Base-by-base conservation (phyloP, 2,329 filamentous ascomycete genomes). In the Dichotomopilus funicola region DNA sequence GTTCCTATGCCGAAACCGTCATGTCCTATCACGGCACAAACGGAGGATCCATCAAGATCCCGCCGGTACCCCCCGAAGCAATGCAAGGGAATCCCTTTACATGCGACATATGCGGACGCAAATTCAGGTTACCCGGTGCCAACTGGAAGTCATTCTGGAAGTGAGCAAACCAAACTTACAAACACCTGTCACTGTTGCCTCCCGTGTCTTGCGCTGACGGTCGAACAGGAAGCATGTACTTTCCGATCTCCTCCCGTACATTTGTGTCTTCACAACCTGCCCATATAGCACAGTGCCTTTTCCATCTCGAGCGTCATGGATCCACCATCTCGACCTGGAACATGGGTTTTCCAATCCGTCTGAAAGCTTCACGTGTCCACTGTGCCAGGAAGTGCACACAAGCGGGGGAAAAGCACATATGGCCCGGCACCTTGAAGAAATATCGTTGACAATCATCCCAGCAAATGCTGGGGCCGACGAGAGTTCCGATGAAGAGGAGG, bases 41-140 rank as follows among this genome's bases (percentile, higher is more conserved):
- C n/a, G 51, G 51, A 3, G 37, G 37, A 4, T 53, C 51, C 31
- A 53, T 53, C 37, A 49, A 42, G 44, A 43, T 53, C 4, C 51
- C 51, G 5, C 45, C 36, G 4, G 10, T 42, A 2, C 51, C 51
- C 4, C 8, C 37, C 5, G 37, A 42, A 7, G 51, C 37, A 13
- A 13, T 41, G 7, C 5, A 49, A 6, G 51, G 51, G 2, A 7
- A 42, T n/a, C 44, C 44, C 7, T 53, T 53, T 11, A 4, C 9
- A 1, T 54, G 45, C n/a, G n/a, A 34, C 4, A 36, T 54, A 43
- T 12, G 40, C 6, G 40, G 40, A 3, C 40, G 40, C 4, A 42
- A 12, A 42, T 42, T 3, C 33, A n/a, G 33, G 5, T n/a, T 19
- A 34, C 45, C 45, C 33, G 12, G 12, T 47, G 31, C 11, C 19